A percentile compares a stretch with the other conserved stretches of the same genome.
Evolutionary conservation across 306 rosid species (phyloP).

Genomic region (Begonia masoniana): DNA sequence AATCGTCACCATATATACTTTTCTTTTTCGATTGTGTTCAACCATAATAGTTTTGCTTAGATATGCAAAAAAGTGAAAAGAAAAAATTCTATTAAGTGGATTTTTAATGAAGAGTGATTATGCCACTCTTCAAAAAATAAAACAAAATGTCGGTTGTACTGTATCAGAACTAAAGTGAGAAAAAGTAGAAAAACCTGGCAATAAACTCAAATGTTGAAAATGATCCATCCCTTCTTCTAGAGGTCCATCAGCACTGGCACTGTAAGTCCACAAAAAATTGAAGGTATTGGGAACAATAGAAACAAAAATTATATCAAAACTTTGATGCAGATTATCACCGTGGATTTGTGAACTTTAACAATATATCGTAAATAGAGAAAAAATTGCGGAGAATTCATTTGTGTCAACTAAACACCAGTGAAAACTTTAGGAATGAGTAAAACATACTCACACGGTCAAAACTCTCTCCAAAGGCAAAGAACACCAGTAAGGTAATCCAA

Average conservation of each 20-base stretch:
- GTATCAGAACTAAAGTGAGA: conserved; percentile 1
- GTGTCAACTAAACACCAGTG: neutral
- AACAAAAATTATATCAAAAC: neutral
- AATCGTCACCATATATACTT: no score
- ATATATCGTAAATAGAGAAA: no score
- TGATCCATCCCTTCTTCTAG: conserved; percentile 43
- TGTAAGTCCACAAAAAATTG: conserved; percentile 22
- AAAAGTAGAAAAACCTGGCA: conserved; percentile 55
- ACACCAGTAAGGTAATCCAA: conserved; percentile 88
- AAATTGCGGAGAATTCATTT: no score
- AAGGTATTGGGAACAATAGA: conserved; percentile 5
- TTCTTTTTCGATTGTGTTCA: no score
- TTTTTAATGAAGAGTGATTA: neutral
- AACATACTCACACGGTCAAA: conserved; percentile 38
- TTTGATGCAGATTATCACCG: neutral
- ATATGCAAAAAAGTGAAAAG: neutral
- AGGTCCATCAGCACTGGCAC: conserved; percentile 52
- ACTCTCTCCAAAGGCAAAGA: conserved; percentile 39
- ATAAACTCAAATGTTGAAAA: conserved; percentile 46
- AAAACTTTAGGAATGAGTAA: conserved; percentile 13
- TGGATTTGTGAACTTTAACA: no score
- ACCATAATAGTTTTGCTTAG: neutral
- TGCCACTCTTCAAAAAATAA: neutral
- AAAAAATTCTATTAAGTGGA: neutral
- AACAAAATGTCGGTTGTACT: no score